These are phyloP conservation scores for Talaromyces sp. DNA, from an alignment of 2,329 filamentous ascomycete genomes.

Conservation along the genomic window DNA sequence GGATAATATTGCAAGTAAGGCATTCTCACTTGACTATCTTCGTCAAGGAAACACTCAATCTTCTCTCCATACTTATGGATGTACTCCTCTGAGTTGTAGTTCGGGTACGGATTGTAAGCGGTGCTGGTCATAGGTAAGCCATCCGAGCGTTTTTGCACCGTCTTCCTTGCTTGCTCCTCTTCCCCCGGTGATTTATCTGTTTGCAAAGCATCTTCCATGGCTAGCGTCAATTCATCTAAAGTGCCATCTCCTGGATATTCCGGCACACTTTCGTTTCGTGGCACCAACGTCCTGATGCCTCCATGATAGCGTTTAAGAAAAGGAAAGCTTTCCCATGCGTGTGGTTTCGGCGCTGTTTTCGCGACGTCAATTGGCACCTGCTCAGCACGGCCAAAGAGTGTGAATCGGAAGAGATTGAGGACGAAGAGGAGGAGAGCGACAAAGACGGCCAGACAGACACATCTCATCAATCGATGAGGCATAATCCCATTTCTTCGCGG, in stretches of 20 bases:
- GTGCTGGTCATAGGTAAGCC: slow-evolving; percentile 40
- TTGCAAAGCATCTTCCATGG: slow-evolving; percentile 9
- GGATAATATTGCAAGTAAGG: slow-evolving; percentile 71
- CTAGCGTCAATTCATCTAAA: slow-evolving; percentile 43
- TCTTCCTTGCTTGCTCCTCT: slow-evolving; percentile 31
- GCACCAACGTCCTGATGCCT: slow-evolving; percentile 70
- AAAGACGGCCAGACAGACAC: slow-evolving; percentile 70
- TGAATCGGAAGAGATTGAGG: slow-evolving; percentile 68
- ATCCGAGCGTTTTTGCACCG: slow-evolving; percentile 14
- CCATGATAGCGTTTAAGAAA: slow-evolving; percentile 89
- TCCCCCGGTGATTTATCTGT: slow-evolving; percentile 40
- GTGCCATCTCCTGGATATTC: slow-evolving; percentile 68
- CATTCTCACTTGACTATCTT: slow-evolving; percentile 58
- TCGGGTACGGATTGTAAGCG: slow-evolving; percentile 66
- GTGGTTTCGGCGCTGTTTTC: slow-evolving; percentile 61
- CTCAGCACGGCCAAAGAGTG: slow-evolving; percentile 47
- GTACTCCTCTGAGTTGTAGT: slow-evolving; percentile 59
- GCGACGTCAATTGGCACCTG: slow-evolving; percentile 44
- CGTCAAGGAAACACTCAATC: slow-evolving; percentile 75
- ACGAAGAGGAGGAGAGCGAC: slow-evolving; percentile 72
- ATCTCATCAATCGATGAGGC: slow-evolving; percentile 71
- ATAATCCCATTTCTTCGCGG: slow-evolving; percentile 30
- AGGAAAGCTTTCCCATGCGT: slow-evolving; percentile 77
- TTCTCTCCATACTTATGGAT: slow-evolving; percentile 56
- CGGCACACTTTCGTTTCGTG: slow-evolving; percentile 64